Conservation (phyloP, 225 moss, liverwort and hornwort species). For the Rhytidiadelphus loreus region DNA sequence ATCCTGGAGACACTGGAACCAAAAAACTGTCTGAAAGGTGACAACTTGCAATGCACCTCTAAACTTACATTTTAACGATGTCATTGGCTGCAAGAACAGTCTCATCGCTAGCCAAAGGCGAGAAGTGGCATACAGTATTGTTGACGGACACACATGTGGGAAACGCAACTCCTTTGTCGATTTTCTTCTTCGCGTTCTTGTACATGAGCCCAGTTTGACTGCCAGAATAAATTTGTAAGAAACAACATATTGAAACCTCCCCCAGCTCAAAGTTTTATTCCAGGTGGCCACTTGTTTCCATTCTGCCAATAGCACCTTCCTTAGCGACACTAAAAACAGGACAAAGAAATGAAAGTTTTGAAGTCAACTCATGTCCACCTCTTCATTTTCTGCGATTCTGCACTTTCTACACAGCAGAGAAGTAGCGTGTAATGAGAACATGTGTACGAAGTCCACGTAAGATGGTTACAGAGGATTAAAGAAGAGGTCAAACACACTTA, state of each 20-base stretch:
- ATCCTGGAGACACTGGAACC: background rate
- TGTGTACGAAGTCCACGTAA: background rate
- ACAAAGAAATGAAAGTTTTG: background rate
- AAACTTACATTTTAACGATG: constrained; percentile 80
- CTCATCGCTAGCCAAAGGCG: constrained; percentile 96
- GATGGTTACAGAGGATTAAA: background rate
- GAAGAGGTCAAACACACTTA: constrained; percentile 7
- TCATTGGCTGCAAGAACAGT: constrained; percentile 52
- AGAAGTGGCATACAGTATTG: constrained; percentile 92
- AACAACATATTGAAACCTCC: background rate
- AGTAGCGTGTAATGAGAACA: background rate
- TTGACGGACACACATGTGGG: constrained; percentile 94
- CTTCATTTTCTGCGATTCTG: background rate
- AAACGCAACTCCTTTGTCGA: constrained; percentile 91
- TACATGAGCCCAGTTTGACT: constrained; percentile 87
- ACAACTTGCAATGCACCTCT: background rate
- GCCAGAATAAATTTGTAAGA: constrained; percentile 1
- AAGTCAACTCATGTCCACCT: background rate
- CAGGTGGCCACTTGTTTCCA: background rate
- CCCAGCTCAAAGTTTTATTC: background rate
- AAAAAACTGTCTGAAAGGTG: background rate
- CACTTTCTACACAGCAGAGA: background rate
- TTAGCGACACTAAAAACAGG: background rate
- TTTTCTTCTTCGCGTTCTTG: constrained; percentile 95
- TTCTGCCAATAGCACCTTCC: background rate